Evolutionary conservation across 2,329 filamentous ascomycete species (phyloP).

Genomic region (Ilyonectria robusta): DNA sequence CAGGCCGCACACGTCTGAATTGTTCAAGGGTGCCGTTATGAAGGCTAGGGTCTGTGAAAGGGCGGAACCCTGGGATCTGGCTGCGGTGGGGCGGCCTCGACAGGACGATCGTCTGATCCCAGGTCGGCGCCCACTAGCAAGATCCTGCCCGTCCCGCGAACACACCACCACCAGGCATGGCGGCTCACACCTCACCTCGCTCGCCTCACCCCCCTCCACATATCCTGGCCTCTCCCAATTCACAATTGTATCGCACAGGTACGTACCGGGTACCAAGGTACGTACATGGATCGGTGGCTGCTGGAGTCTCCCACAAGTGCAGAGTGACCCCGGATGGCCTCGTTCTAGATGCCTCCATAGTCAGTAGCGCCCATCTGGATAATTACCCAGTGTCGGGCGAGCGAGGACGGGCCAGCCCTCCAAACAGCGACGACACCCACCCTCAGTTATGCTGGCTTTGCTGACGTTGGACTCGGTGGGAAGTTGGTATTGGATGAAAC

Average conservation of each 20-base stretch:
- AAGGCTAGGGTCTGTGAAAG: slow-evolving; percentile 40
- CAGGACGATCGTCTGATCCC: slow-evolving; percentile 50
- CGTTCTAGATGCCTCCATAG: slow-evolving; percentile 21
- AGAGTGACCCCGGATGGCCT: slow-evolving; percentile 19
- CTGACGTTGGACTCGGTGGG: slow-evolving; percentile 20
- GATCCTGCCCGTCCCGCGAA: slow-evolving; percentile 50
- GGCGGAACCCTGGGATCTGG: slow-evolving; percentile 50
- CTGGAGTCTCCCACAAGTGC: slow-evolving; percentile 20
- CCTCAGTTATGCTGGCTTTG: slow-evolving; percentile 5
- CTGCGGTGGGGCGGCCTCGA: slow-evolving; percentile 45
- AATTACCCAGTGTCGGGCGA: neutral
- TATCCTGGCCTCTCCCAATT: slow-evolving; percentile 23
- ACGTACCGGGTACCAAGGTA: neutral
- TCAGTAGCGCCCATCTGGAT: slow-evolving; percentile 19
- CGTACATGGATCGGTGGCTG: slow-evolving; percentile 18
- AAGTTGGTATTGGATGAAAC: slow-evolving; percentile 24
- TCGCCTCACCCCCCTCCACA: slow-evolving; percentile 37
- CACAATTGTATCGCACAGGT: neutral
- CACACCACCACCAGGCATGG: slow-evolving; percentile 42
- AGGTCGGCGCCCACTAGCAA: slow-evolving; percentile 45
- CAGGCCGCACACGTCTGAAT: slow-evolving; percentile 16
- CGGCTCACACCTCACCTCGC: slow-evolving; percentile 26
- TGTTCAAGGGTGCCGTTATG: slow-evolving; percentile 20
- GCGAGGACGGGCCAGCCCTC: neutral
- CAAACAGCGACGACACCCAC: slow-evolving; percentile 3